phyloP scores from a whole-genome alignment of 2,329 filamentous ascomycete species.

The Trichothecium sympodiale region DNA sequence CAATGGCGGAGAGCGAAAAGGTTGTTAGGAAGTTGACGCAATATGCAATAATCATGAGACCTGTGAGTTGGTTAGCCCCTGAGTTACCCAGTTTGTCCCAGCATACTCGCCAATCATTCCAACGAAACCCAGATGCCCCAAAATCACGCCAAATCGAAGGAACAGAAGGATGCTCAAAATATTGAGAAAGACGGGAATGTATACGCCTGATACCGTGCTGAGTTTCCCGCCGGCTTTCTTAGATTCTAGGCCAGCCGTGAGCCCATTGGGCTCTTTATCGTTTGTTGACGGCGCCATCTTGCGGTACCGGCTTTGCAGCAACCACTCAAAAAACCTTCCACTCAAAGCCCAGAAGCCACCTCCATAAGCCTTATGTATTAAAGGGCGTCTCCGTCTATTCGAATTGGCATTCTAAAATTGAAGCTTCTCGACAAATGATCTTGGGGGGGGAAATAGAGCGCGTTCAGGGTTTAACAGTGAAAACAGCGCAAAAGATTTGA shows the following conservation, averaged over 20 bases:
- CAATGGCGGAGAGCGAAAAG: conserved; percentile 78
- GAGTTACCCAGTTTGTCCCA: conserved; percentile 1
- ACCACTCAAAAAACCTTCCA: too few species aligned
- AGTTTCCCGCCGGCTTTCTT: conserved; percentile 46
- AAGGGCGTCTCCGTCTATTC: too few species aligned
- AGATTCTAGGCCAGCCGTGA: conserved; percentile 14
- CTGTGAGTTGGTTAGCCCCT: conserved; percentile 24
- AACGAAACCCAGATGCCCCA: conserved; percentile 68
- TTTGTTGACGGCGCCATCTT: too few species aligned
- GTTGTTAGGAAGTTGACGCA: conserved; percentile 74
- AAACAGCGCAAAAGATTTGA: too few species aligned
- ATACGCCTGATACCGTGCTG: conserved; percentile 68
- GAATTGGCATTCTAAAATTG: too few species aligned
- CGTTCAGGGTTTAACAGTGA: too few species aligned
- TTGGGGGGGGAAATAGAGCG: too few species aligned
- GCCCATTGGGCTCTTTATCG: too few species aligned
- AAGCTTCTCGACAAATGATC: too few species aligned
- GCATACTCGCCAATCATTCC: conserved; percentile 62
- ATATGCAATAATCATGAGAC: conserved; percentile 66
- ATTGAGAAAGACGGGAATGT: conserved; percentile 80
- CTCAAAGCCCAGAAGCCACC: too few species aligned
- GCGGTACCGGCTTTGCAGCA: too few species aligned
- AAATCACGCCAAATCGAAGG: conserved; percentile 73
- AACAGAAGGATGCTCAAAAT: conserved; percentile 91
- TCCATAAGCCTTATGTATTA: too few species aligned